A percentile compares a stretch with the other conserved stretches of the same genome.
These are phyloP conservation scores for Nakazawaea laoshanensis DNA, from an alignment of 805 yeast species.

Conservation along the genomic window DNA sequence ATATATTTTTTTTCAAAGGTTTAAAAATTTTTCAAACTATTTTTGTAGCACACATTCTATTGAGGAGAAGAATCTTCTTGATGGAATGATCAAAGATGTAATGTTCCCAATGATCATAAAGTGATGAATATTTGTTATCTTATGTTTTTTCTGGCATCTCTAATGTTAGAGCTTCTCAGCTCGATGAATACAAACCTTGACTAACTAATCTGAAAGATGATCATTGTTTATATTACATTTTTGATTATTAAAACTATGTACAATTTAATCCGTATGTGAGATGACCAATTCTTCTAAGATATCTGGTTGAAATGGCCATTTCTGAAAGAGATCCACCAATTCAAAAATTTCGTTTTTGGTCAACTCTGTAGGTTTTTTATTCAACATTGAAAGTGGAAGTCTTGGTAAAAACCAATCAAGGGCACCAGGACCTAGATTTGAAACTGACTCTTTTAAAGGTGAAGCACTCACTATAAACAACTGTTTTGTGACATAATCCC, in stretches of 20 bases:
- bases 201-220: conserved; percentile 54
- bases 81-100: too few relatives aligned
- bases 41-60: too few relatives aligned
- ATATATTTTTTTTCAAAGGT: too few relatives aligned
- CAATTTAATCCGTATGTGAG: conserved; percentile 2
- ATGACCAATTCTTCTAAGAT: conserved; percentile 13
- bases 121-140: conserved; percentile 19
- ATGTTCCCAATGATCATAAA: too few relatives aligned
- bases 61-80: too few relatives aligned
- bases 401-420: conserved; percentile 32
- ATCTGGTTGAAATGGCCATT: conserved; percentile 87
- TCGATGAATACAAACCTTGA: conserved; percentile 76
- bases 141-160: conserved; percentile 88
- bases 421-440: conserved; percentile 78
- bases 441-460: conserved; percentile 36
- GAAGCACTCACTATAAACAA: conserved; percentile 40
- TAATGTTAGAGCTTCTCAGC: conserved; percentile 74
- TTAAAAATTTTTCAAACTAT: too few relatives aligned
- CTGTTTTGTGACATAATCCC: conserved; percentile 62
- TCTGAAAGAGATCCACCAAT: conserved; percentile 43
- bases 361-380: conserved; percentile 39
- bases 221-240: conserved; percentile 37
- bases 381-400: conserved; percentile 29
- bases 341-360: conserved; percentile 44
- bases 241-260: not conserved